Evolutionary conservation across 1,284 basidiomycete genomes (phyloP), one percentile per base, ranked within the genome.

Genomic region (Pascua sp.): DNA sequence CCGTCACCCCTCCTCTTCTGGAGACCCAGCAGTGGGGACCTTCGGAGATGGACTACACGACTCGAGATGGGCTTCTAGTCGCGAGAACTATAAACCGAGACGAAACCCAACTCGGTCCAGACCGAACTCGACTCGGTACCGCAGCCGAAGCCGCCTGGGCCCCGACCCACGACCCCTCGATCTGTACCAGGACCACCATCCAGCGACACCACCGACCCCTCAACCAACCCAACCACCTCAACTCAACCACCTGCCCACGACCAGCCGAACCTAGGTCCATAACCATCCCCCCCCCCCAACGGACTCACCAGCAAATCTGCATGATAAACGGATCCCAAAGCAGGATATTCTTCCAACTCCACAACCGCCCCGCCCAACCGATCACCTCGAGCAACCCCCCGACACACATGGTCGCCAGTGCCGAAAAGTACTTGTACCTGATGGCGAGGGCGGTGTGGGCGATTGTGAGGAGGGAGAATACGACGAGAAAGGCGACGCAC

Each of bases 321-420:
- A 83, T 81, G 56, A 82, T 72, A 57, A 71, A 75, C 7, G 70
- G 68, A n/a, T 66, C 56, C 18, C 66, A 59, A 13, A 51, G 32
- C 8, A 61, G 40, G 10, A 68, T 56, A 49, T 72, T 68, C 48
- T 66, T 48, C 42, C 42, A 45, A 13, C 61, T 66, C 72, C 71
- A 73, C 18, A 67, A 55, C 16, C 73, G 60, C 2, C 59, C 73
- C 0, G 66, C 60, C 70, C 72, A 73, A 2, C 73, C 73, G 11
- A 84, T 60, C 13, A 82, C 63, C 69, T 87, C 85, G 4, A 81
- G 69, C 1, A 79, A n/a, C 10, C 82, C 83, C 38, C 80, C 80
- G 0, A 82, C 66, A 15, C 80, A 71, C 9, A 81, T 78, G 0
- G 85, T 85, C 0, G 80, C 81, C 42, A 85, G 66, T 10, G 84